phyloP scores from a whole-genome alignment of 2,329 filamentous ascomycete species.

The Fusarium graminum region DNA sequence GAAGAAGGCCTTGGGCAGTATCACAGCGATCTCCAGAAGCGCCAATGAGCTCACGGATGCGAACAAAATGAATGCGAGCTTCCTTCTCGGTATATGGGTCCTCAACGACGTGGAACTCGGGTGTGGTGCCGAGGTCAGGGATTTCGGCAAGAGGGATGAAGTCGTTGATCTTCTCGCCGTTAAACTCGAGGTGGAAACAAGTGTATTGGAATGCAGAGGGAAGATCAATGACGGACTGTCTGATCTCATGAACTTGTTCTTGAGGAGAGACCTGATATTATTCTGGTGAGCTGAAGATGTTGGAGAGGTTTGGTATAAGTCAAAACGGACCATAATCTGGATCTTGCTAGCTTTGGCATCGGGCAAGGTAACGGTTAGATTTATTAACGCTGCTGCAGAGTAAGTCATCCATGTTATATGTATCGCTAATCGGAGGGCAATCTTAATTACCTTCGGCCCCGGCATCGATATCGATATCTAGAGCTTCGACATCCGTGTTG shows the following conservation, averaged over 20 bases:
- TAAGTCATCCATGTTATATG: constrained; percentile 33
- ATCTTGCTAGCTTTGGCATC: constrained; percentile 79
- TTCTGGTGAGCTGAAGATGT: constrained; percentile 32
- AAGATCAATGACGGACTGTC: constrained; percentile 94
- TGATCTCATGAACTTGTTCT: constrained; percentile 97
- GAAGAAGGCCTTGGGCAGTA: constrained; percentile 84
- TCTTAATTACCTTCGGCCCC: constrained; percentile 53
- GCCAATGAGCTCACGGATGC: constrained; percentile 92
- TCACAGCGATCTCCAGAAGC: constrained; percentile 91
- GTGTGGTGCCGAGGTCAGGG: constrained; percentile 79
- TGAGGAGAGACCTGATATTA: constrained; percentile 80
- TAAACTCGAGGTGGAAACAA: constrained; percentile 97
- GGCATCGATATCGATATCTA: constrained; percentile 49
- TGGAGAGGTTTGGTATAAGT: constrained; percentile 14
- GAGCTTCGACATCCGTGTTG: constrained; percentile 44
- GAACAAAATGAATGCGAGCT: constrained; percentile 91
- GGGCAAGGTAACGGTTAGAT: constrained; percentile 83
- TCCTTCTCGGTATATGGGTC: constrained; percentile 99
- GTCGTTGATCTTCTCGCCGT: constrained; percentile 91
- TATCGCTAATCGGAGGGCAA: constrained; percentile 11
- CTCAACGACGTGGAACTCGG: constrained; percentile 85
- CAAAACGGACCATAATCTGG: constrained; percentile 80
- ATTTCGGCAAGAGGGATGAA: constrained; percentile 94
- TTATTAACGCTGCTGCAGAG: constrained; percentile 62
- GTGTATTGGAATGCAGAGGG: constrained; percentile 96